phyloP scores from a whole-genome alignment of 2,329 filamentous ascomycete species.

The Fusarium coicis region DNA sequence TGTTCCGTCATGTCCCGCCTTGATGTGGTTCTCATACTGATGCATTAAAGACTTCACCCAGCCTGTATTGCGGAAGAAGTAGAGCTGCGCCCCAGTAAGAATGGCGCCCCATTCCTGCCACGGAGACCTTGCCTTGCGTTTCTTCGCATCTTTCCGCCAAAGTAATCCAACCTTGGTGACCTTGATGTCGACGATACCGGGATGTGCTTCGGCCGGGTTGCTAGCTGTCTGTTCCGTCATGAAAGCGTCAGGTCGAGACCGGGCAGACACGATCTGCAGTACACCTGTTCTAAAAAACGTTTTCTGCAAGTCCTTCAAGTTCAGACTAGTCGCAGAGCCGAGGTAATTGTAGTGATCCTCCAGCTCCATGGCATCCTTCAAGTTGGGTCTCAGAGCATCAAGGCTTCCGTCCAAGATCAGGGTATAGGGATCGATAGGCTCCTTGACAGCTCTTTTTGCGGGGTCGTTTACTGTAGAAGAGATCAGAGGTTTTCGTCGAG shows the following conservation, averaged over 20 bases:
- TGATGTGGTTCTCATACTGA: slow-evolving; percentile 86
- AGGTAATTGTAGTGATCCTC: slow-evolving; percentile 93
- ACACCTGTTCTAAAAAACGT: slow-evolving; percentile 93
- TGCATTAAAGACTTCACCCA: slow-evolving; percentile 94
- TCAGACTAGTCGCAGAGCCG: slow-evolving; percentile 78
- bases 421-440: slow-evolving; percentile 95
- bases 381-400: slow-evolving; percentile 81
- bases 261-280: slow-evolving; percentile 92
- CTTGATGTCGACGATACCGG: slow-evolving; percentile 96
- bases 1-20: slow-evolving; percentile 77
- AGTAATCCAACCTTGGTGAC: slow-evolving; percentile 94
- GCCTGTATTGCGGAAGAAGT: slow-evolving; percentile 91
- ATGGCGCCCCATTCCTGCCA: slow-evolving; percentile 99
- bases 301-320: slow-evolving; percentile 83
- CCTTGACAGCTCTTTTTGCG: slow-evolving; percentile 74
- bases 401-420: slow-evolving; percentile 91
- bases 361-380: slow-evolving; percentile 91
- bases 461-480: slow-evolving; percentile 64
- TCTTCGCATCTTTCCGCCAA: slow-evolving; percentile 94
- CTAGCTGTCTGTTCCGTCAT: slow-evolving; percentile 86
- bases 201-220: slow-evolving; percentile 87
- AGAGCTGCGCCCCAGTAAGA: slow-evolving; percentile 94
- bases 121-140: slow-evolving; percentile 91
- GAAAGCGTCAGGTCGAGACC: slow-evolving; percentile 94
- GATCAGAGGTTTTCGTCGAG: slow-evolving; percentile 76